Percentiles rank a stretch among this genome's conserved stretches.
These are phyloP conservation scores for Theileria orientalis DNA, from an alignment of 169 alveolate genomes.

Conservation along the genomic window DNA sequence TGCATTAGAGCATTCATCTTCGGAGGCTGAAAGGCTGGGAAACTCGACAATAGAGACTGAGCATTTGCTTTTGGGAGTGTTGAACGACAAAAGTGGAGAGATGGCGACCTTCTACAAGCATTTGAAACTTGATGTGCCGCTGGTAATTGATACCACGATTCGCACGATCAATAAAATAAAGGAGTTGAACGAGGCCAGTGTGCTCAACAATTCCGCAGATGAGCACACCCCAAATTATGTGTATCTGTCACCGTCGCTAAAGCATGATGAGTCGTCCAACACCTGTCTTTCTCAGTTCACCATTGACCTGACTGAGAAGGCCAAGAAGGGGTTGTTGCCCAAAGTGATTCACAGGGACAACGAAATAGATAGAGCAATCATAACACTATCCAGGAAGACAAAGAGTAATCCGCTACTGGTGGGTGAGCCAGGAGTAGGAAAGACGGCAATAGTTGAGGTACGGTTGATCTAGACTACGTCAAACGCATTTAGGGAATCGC, in stretches of 20 bases:
- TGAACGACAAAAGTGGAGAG: slow-evolving; percentile 16
- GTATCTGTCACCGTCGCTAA: slow-evolving; percentile 40
- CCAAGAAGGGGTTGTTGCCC: slow-evolving; percentile 49
- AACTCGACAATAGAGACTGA: slow-evolving; percentile 55
- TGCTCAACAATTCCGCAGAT: neutral
- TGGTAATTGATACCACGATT: slow-evolving; percentile 21
- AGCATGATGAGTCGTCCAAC: slow-evolving; percentile 12
- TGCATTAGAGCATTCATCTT: slow-evolving; percentile 43
- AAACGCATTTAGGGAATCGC: slow-evolving; percentile 43
- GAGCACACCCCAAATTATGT: slow-evolving; percentile 31
- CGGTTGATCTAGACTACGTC: neutral
- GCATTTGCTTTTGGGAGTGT: slow-evolving; percentile 51
- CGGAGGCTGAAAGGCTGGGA: slow-evolving; percentile 56
- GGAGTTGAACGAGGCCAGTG: slow-evolving; percentile 19
- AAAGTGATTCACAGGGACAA: slow-evolving; percentile 48
- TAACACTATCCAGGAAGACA: slow-evolving; percentile 51
- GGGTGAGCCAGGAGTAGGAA: slow-evolving; percentile 68
- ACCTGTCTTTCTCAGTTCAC: slow-evolving; percentile 45
- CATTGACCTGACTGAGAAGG: slow-evolving; percentile 50
- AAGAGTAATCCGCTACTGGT: slow-evolving; percentile 55
- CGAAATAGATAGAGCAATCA: slow-evolving; percentile 55
- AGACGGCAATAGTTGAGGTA: slow-evolving; percentile 66
- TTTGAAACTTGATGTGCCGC: slow-evolving; percentile 21
- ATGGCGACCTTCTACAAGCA: slow-evolving; percentile 13
- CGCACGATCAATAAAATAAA: slow-evolving; percentile 17